Evolutionary conservation across 2,329 filamentous ascomycete genomes (phyloP).

Genomic region (Xylariaceae sp.): DNA sequence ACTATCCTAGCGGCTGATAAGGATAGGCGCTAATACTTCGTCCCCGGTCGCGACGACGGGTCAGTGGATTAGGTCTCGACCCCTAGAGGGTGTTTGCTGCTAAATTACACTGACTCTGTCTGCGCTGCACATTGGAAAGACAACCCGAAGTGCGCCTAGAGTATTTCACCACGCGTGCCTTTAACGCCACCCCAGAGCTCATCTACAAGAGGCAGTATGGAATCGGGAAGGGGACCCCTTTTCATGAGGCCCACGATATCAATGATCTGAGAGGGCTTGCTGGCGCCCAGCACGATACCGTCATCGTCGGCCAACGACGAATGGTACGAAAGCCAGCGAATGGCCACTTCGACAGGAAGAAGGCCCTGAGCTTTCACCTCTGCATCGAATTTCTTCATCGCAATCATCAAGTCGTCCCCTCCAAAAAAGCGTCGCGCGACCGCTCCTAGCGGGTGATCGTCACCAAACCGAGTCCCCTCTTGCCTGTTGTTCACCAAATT

Average conservation of each 20-base stretch:
- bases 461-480: slow-evolving; percentile 29
- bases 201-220: slow-evolving; percentile 19
- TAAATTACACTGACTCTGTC: too few relatives aligned
- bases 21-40: too few relatives aligned
- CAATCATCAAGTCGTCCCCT: slow-evolving; percentile 25
- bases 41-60: too few relatives aligned
- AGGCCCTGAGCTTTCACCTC: slow-evolving; percentile 24
- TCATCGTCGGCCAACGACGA: slow-evolving; percentile 28
- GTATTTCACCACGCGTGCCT: slow-evolving; percentile 13
- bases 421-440: slow-evolving; percentile 29
- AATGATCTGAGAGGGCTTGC: slow-evolving; percentile 30
- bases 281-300: slow-evolving; percentile 36
- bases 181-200: slow-evolving; percentile 24
- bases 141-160: background rate
- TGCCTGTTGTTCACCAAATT: slow-evolving; percentile 27
- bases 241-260: slow-evolving; percentile 29
- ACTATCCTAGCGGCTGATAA: too few relatives aligned
- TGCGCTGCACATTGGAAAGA: too few relatives aligned
- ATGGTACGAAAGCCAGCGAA: slow-evolving; percentile 36
- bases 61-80: too few relatives aligned
- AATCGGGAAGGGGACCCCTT: slow-evolving; percentile 33
- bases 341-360: slow-evolving; percentile 33
- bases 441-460: slow-evolving; percentile 18
- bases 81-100: too few relatives aligned
- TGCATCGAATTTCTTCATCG: slow-evolving; percentile 32